Conservation (phyloP, 164 flowering plant species). For the Hamamelis virginiana region DNA sequence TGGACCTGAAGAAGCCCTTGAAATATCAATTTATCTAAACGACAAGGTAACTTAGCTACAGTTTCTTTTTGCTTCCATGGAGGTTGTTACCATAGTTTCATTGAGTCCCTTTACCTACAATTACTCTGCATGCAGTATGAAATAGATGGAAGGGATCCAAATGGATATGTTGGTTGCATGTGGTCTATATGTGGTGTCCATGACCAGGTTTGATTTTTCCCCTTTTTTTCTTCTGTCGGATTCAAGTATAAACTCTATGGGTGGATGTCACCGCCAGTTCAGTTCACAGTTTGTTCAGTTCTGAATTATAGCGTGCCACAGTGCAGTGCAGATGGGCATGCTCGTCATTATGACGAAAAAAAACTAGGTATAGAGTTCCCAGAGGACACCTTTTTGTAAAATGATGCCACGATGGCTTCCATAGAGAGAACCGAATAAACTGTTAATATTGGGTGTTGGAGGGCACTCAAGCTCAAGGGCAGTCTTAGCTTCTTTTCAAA, state of each 20-base stretch:
- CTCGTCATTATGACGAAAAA: not conserved
- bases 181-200: slow-evolving; percentile 98
- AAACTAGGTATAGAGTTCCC: too few species aligned
- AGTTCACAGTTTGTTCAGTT: not conserved
- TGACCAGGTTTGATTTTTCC: slow-evolving; percentile 64
- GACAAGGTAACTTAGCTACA: slow-evolving; percentile 61
- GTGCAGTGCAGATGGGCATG: not conserved
- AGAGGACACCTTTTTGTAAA: not conserved
- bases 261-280: not conserved
- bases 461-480: not conserved
- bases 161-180: slow-evolving; percentile 97
- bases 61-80: not conserved
- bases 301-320: not conserved
- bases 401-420: not conserved
- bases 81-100: not conserved
- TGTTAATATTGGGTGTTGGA: not conserved
- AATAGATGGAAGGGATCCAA: slow-evolving; percentile 94
- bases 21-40: slow-evolving; percentile 71
- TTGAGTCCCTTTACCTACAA: not conserved
- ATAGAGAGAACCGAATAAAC: not conserved
- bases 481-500: not conserved
- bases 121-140: slow-evolving; percentile 63
- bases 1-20: slow-evolving; percentile 89
- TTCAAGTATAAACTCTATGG: not conserved
- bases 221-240: not conserved